Conservation (phyloP, 2,329 filamentous ascomycete species). For the Colletotrichum eleusines region DNA sequence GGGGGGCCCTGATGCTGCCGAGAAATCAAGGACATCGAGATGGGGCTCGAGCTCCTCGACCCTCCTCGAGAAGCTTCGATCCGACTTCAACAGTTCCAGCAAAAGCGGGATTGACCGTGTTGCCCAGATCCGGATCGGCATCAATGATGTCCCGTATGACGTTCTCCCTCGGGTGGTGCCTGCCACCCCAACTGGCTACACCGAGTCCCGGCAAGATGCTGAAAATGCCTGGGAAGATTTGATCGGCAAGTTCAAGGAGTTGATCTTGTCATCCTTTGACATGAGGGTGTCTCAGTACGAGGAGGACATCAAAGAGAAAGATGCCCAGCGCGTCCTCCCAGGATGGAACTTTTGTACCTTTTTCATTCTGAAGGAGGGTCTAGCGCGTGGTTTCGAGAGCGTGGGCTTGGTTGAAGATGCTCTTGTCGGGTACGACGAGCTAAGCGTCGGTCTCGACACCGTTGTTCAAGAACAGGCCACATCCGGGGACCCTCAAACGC, state of each 20-base stretch:
- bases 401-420: conserved; percentile 97
- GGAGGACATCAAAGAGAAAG: conserved; percentile 95
- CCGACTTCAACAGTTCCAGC: conserved; percentile 86
- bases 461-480: conserved; percentile 80
- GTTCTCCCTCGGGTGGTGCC: conserved; percentile 72
- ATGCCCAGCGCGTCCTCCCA: conserved; percentile 85
- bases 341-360: conserved; percentile 99
- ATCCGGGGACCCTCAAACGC: conserved; percentile 70
- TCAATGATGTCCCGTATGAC: conserved; percentile 76
- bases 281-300: conserved; percentile 93
- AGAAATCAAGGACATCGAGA: conserved; percentile 76
- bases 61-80: conserved; percentile 87
- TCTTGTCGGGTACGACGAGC: conserved; percentile 92
- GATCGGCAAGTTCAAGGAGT: conserved; percentile 85
- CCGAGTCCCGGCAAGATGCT: conserved; percentile 81
- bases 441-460: conserved; percentile 86
- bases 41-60: conserved; percentile 86
- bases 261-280: conserved; percentile 92
- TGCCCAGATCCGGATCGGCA: conserved; percentile 84
- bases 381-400: conserved; percentile 94
- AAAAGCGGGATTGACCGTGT: conserved; percentile 83
- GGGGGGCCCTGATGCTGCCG: conserved; percentile 65
- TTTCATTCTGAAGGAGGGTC: conserved; percentile 95
- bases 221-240: conserved; percentile 87
- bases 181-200: conserved; percentile 72